Base-by-base conservation (phyloP, 2,329 filamentous ascomycete genomes). In the Alternaria metachromatica region DNA sequence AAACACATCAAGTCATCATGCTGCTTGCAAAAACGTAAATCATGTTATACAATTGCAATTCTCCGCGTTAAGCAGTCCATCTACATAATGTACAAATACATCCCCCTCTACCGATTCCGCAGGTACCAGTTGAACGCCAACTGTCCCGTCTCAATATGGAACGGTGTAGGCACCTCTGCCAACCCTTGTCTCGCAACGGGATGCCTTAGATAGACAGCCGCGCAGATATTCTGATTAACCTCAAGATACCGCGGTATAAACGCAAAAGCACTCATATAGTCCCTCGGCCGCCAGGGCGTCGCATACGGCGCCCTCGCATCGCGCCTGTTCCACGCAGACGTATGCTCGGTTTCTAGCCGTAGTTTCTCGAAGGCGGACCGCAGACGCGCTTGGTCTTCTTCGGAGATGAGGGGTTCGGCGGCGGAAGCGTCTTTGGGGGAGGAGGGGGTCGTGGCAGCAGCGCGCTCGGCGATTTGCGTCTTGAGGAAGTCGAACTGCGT, bases 191-290 rank as follows among this genome's bases (percentile, higher is more conserved):
- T 87, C 25, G 93, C 96, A 46, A 98, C 95, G 0, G 96, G 96
- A 83, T 99, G 95, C 62, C 96, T 88, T 66, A 99, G 83, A 80
- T 99, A 99, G 44, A 99, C 94, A 11, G 96, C 96, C 1, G 94
- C 91, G 82, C 96, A 99, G 74, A 98, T 92, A 76, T 94, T 96
- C 81, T 97, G 96, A 85, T 98, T 97, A 72, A 99, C 96, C 83
- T 99, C 96, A 64, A 99, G 88, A 80, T 98, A 99, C 58, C 92
- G 86, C 11, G 96, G 96, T 71, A 99, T 94, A 81, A 97, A 97
- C 23, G 94, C 94, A 81, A 99, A 99, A 0, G 94, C 90, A 55
- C 88, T 86, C 92, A 99, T 96, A 81, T 88, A 98, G 56, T 91
- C 87, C 60, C 94, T 87, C 12, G 96, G 96, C 68, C 87, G 83